Evolutionary conservation across 768 basidiomycete genomes (phyloP), one percentile per base, ranked within the genome.

Genomic region (Tephrocybe sp.): DNA sequence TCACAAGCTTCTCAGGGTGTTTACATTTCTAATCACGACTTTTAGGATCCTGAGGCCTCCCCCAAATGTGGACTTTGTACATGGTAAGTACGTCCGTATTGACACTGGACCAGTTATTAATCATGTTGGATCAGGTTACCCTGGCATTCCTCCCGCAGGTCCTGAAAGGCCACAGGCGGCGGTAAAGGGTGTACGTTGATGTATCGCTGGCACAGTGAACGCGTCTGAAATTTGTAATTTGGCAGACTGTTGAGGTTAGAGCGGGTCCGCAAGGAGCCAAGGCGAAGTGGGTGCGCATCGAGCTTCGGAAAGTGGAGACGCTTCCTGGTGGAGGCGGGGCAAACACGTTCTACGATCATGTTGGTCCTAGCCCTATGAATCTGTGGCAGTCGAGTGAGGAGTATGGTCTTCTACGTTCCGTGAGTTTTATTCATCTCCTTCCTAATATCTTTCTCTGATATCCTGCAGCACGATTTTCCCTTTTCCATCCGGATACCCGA

Each of bases 401-500:
- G 59, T 92, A 85, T 59, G 80, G 77, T 22, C 63, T 78, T 23
- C 63, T 96, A 53, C 74, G 78, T 35, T 83, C 88, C 23, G 92
- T 92, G 60, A 64, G 76, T 68, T 67, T 65, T 19, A 22, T 30
- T 45, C 14, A 19, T 19, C 42, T 36, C 54, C 22, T 36, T 45
- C 43, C 48, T 40, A 47, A 31, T 48, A 51, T 45, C 43, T 9
- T 40, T 17, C 33, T 23, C 32, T 50, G 20, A 19, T 36, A 36
- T 32, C 44, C 53, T 55, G 44, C 57, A 92, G 90, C 84, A 84
- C 79, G 92, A 94, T 71, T 87, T 91, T 57, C 85, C 87, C 3
- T 98, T 98, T 66, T 82, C 83, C 50, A 89, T 98, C 44, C 87
- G 93, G 20, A 85, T 98, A 61, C 95, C 95, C 0, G 92, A 96